Percentiles rank a stretch among this genome's conserved stretches.
Evolutionary conservation across 2,329 filamentous ascomycete genomes (phyloP).

Genomic region (Juglanconis sp.): DNA sequence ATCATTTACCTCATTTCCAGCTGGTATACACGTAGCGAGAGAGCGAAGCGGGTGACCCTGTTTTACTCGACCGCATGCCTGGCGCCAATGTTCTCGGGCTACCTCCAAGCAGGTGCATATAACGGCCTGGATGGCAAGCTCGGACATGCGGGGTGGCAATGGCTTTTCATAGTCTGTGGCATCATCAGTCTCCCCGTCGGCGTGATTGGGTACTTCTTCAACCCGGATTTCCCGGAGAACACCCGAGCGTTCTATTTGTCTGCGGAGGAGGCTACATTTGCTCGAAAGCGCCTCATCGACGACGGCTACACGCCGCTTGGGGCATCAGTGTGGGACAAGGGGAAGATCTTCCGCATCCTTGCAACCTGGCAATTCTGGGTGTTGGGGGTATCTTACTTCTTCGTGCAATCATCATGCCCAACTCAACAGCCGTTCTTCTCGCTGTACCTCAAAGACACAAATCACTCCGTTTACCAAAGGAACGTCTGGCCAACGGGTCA

Average conservation of each 20-base stretch:
- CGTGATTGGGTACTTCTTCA: constrained; percentile 18
- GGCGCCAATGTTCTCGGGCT: constrained; percentile 47
- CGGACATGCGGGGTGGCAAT: constrained; percentile 44
- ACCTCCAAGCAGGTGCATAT: constrained; percentile 48
- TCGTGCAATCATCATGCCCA: constrained; percentile 17
- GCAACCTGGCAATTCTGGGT: constrained; percentile 16
- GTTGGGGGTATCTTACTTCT: constrained; percentile 17
- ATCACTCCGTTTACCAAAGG: constrained; percentile 8
- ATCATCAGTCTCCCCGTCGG: constrained; percentile 21
- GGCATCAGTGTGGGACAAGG: constrained; percentile 4
- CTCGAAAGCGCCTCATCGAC: constrained; percentile 9
- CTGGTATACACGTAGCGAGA: constrained; percentile 17
- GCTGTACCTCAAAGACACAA: constrained; percentile 8
- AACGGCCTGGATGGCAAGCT: constrained; percentile 42
- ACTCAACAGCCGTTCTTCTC: constrained; percentile 14
- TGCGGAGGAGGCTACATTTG: constrained; percentile 9
- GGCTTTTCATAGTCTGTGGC: constrained; percentile 47
- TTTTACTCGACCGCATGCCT: constrained; percentile 24
- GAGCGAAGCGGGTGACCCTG: constrained; percentile 13
- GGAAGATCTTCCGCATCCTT: constrained; percentile 9
- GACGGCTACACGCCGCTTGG: constrained; percentile 13
- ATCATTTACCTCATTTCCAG: constrained; percentile 18
- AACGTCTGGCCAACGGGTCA: constrained; percentile 19
- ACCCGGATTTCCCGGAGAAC: constrained; percentile 16
- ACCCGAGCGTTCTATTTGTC: constrained; percentile 14